Conservation (phyloP, 371 early-diverging fungal species). For the Apophysomyces variabilis region DNA sequence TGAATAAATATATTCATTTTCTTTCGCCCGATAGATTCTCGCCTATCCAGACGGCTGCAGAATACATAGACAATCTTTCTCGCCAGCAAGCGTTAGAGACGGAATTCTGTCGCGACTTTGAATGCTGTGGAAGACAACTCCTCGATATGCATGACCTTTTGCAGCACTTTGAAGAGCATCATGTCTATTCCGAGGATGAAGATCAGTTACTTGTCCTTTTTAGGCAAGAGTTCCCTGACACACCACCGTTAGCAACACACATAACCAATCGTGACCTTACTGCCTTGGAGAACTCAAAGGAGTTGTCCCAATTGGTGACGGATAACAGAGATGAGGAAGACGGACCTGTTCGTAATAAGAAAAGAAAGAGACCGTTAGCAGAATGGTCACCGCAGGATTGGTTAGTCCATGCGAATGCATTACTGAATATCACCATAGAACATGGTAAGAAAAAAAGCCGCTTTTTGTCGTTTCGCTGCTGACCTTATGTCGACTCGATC, state of each 20-base stretch:
- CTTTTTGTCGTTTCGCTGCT: neutral
- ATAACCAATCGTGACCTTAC: slow-evolving; percentile 11
- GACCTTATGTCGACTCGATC: neutral
- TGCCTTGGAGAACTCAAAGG: slow-evolving; percentile 2
- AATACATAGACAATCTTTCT: slow-evolving; percentile 22
- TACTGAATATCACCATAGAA: neutral
- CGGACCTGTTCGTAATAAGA: neutral
- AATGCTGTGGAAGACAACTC: slow-evolving; percentile 84
- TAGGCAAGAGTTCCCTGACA: neutral
- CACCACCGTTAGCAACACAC: slow-evolving; percentile 15
- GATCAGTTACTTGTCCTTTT: slow-evolving; percentile 1
- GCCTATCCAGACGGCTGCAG: neutral
- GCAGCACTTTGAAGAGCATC: slow-evolving; percentile 92
- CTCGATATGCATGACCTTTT: slow-evolving; percentile 86
- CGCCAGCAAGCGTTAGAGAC: slow-evolving; percentile 77
- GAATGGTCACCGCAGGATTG: slow-evolving; percentile 2
- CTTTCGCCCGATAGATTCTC: neutral
- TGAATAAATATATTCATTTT: neutral
- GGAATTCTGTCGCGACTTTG: slow-evolving; percentile 88
- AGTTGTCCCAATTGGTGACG: neutral
- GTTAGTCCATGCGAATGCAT: neutral
- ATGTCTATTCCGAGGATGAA: slow-evolving; percentile 64
- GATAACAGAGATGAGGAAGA: neutral
- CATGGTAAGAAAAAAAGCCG: neutral
- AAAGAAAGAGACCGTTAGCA: neutral